These are phyloP conservation scores for Blumeriella jaapii DNA, from an alignment of 2,329 filamentous ascomycete species.

Conservation along the genomic window DNA sequence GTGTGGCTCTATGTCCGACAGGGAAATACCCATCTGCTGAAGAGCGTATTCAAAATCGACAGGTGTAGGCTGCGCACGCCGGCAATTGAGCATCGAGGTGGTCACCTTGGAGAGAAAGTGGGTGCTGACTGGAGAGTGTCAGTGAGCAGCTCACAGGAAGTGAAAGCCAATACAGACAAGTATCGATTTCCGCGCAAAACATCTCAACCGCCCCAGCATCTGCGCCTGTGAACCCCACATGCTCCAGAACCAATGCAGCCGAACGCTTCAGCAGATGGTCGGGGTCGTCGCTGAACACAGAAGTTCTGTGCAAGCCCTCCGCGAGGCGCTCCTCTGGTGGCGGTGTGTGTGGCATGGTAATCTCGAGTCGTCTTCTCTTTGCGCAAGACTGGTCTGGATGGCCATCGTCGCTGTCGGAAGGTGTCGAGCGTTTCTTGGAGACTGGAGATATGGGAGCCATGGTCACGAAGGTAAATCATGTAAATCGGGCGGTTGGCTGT, in stretches of 20 bases:
- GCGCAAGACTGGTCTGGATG: conserved; percentile 15
- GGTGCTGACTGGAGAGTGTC: conserved; percentile 20
- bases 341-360: conserved; percentile 16
- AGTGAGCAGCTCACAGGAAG: conserved; percentile 2
- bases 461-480: not conserved
- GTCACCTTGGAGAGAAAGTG: conserved; percentile 25
- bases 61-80: conserved; percentile 40
- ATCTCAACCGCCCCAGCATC: conserved; percentile 46
- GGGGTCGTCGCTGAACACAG: conserved; percentile 24
- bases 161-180: conserved; percentile 35
- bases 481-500: too few relatives aligned
- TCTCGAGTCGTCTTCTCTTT: conserved; percentile 21
- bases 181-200: conserved; percentile 43
- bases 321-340: conserved; percentile 19
- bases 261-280: conserved; percentile 36
- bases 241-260: conserved; percentile 42
- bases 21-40: conserved; percentile 38
- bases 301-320: not conserved
- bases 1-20: conserved; percentile 43
- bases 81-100: conserved; percentile 25
- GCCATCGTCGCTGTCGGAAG: conserved; percentile 21
- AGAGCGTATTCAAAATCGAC: conserved; percentile 46
- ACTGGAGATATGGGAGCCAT: conserved; percentile 19
- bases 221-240: conserved; percentile 47
- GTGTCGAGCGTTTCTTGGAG: conserved; percentile 19